Evolutionary conservation across 192 early-diverging fungal species (phyloP), one percentile per base, ranked within the genome.

Genomic region (Diversispora eburnea): DNA sequence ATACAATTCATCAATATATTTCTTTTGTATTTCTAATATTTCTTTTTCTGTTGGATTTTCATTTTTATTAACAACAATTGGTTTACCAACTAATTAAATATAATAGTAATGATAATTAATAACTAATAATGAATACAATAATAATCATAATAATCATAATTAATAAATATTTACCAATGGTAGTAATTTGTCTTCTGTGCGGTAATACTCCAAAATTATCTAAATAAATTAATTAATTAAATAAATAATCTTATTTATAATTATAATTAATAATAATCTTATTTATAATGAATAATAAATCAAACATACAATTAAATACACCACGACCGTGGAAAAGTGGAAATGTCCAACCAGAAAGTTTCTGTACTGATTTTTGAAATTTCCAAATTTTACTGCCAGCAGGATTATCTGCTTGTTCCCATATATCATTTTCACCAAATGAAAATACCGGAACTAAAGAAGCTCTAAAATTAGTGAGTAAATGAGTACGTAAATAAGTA

Each of bases 351-450:
- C 92, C 92, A 39, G 85, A 81, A 8, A 86, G 12, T 52, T 84
- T 85, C 74, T 94, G 89, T 76, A 95, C 83, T 4, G 82, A 70
- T 62, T 84, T 84, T 77, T 99, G 95, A 60, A 93, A 77, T n/a
- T 77, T 81, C 49, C 87, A 85, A 7, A 91, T 60, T 57, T 81
- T 76, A n/a, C 91, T 86, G 15, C 90, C 91, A 19, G 88, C 78
- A 1, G 77, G 78, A 62, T 94, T 93, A 66, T 83, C 81, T 39
- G 91, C 82, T 19, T 95, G 91, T 22, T 92, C 85, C 79, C 92
- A 98, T 42, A 96, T 79, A 42, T 96, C 91, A 79, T 94, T 96
- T 80, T 99, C 95, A 69, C 95, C 96, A 82, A 99, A 98, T 25
- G 90, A 89, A 77, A 93, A 93, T 1, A 94, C 88, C 15, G 97